phyloP scores from a whole-genome alignment of 75 land plant species.

The Picea sitchensis region DNA sequence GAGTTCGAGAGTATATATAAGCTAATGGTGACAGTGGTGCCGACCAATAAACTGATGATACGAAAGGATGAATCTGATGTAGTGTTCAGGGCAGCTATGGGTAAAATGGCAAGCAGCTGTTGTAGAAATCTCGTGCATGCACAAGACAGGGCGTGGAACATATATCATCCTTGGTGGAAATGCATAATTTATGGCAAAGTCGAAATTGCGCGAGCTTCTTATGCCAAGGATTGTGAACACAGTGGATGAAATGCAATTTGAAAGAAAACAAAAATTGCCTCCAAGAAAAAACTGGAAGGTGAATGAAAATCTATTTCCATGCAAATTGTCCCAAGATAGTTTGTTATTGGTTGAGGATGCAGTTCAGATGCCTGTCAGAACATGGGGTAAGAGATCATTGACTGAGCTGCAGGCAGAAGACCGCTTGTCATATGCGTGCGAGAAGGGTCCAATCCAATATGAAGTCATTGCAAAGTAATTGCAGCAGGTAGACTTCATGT shows the following conservation, averaged over 20 bases:
- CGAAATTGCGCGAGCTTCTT: slow-evolving; percentile 90
- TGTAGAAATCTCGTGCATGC: no score
- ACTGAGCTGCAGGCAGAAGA: slow-evolving; percentile 96
- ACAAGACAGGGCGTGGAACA: slow-evolving; percentile 94
- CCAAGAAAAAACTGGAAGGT: no score
- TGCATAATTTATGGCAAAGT: slow-evolving; percentile 96
- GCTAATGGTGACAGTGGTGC: no score
- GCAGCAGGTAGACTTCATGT: slow-evolving; percentile 97
- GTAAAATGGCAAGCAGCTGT: no score
- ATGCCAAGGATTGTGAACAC: slow-evolving; percentile 83
- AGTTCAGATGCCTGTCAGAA: slow-evolving; percentile 70
- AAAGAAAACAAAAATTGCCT: no score
- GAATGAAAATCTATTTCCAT: no score
- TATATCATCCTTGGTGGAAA: slow-evolving; percentile 98
- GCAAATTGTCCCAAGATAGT: slow-evolving; percentile 15
- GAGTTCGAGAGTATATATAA: no score
- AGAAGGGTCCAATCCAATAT: slow-evolving; percentile 88
- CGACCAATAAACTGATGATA: no score
- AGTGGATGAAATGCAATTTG: no score
- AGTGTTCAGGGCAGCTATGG: no score
- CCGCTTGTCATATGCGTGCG: slow-evolving; percentile 22
- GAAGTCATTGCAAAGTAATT: slow-evolving; percentile 84
- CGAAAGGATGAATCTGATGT: no score
- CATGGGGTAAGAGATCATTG: slow-evolving; percentile 85
- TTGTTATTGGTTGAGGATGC: slow-evolving; percentile 71